These are phyloP conservation scores for Boletus vinaceobasis DNA, from an alignment of 768 basidiomycete species.

Conservation along the genomic window DNA sequence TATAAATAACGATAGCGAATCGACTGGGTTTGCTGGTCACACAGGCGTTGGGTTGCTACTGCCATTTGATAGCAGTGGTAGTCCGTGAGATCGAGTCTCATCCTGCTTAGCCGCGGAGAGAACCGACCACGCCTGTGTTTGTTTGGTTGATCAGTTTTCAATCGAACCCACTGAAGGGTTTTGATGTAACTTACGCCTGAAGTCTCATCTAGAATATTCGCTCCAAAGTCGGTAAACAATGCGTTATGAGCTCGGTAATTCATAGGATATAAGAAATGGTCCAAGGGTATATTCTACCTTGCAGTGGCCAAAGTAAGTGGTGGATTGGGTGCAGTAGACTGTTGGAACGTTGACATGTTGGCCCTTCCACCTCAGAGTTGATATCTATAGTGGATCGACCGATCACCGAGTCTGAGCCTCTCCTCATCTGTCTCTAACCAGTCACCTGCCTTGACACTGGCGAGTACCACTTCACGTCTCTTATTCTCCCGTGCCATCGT, in stretches of 20 bases:
- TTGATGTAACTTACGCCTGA: neutral
- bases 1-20: neutral
- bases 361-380: conserved; percentile 18
- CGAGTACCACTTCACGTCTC: conserved; percentile 34
- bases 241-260: neutral
- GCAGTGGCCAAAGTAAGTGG: neutral
- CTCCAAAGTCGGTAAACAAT: neutral
- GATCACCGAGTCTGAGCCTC: conserved; percentile 27
- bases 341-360: neutral
- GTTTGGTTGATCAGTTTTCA: neutral
- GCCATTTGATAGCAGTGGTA: neutral
- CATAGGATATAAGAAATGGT: neutral
- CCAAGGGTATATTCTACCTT: neutral
- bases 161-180: neutral
- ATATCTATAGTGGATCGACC: conserved; percentile 29
- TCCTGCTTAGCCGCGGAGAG: neutral
- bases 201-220: neutral
- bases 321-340: neutral
- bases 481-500: conserved; percentile 52
- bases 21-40: too few relatives aligned
- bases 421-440: conserved; percentile 19
- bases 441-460: conserved; percentile 8
- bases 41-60: too few relatives aligned
- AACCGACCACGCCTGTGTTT: neutral
- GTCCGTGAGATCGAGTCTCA: too few relatives aligned